Percentiles rank a stretch among this genome's conserved stretches.
phyloP scores from a whole-genome alignment of 140 eudicot species.

The Anethum foeniculum region DNA sequence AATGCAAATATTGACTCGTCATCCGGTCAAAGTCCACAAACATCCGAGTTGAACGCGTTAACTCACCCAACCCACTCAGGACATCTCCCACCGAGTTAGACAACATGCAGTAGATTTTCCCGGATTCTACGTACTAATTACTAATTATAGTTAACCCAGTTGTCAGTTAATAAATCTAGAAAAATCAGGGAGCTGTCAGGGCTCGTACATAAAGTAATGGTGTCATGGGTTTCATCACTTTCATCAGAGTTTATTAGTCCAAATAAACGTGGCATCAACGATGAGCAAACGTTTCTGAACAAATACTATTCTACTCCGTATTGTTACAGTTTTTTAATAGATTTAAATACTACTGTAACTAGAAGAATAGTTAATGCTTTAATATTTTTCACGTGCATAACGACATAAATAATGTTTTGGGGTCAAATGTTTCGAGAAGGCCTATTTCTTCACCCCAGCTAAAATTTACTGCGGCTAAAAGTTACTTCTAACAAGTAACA shows the following conservation, averaged over 20 bases:
- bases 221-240: neutral
- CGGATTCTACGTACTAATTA: neutral
- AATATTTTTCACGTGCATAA: constrained; percentile 6
- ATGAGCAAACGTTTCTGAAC: neutral
- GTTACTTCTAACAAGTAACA: no score
- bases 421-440: neutral
- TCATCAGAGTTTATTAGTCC: neutral
- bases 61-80: neutral
- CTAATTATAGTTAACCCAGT: neutral
- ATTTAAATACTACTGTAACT: neutral
- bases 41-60: constrained; percentile 6
- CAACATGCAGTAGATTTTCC: neutral
- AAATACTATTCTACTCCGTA: neutral
- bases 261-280: neutral
- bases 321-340: neutral
- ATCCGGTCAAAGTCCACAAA: neutral
- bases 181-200: neutral
- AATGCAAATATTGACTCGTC: neutral
- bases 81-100: constrained; percentile 2
- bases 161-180: neutral
- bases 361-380: neutral
- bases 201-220: neutral
- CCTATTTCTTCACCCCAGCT: neutral
- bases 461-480: no score
- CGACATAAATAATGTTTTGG: neutral